Base-by-base conservation (phyloP, 2,329 filamentous ascomycete genomes). In the Apiospora malaysiana region DNA sequence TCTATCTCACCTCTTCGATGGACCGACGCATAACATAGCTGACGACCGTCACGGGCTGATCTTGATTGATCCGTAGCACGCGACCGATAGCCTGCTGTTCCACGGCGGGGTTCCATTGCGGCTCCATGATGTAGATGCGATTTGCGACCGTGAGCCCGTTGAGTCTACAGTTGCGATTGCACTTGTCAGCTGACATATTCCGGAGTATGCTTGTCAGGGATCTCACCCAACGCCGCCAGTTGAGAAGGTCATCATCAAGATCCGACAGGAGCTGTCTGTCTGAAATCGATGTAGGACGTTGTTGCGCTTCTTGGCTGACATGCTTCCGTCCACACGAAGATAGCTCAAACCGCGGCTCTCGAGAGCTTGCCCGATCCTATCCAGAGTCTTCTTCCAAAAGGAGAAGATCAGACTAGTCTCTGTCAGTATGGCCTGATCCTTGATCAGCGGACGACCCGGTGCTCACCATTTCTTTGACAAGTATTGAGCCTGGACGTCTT, bases 51-150 rank as follows among this genome's bases (percentile, higher is more conserved):
- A 56, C 51, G 25, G 51, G 51, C 6, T 56, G 51, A 5, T 63
- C n/a, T 37, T 69, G 68, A 18, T 56, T 49, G 14, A 63, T 9
- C 18, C 49, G 47, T 2, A 63, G 12, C 18, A 69, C 51, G 5
- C 68, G 68, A 1, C 49, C 68, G 18, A 69, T 46, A 27, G 68
- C 68, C 5, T 63, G 68, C 10, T 46, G n/a, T 43, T 69, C 68
- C 1, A 69, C 37, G 6, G 49, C 51, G 18, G 68, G 49, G n/a
- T 69, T 69, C 49, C 68, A 63, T 27, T 69, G 68, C 8, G 68
- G 68, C 47, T 69, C 68, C 18, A 69, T 43, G 51, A 69, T 37
- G 40, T 69, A 43, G 18, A 69, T n/a, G 10, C 68, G 49, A 21
- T 43, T 69, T 2, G 68, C 68, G 21, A 45, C 49, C 21, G 49